phyloP scores from a whole-genome alignment of 2,329 filamentous ascomycete genomes.

The Claviceps capensis region DNA sequence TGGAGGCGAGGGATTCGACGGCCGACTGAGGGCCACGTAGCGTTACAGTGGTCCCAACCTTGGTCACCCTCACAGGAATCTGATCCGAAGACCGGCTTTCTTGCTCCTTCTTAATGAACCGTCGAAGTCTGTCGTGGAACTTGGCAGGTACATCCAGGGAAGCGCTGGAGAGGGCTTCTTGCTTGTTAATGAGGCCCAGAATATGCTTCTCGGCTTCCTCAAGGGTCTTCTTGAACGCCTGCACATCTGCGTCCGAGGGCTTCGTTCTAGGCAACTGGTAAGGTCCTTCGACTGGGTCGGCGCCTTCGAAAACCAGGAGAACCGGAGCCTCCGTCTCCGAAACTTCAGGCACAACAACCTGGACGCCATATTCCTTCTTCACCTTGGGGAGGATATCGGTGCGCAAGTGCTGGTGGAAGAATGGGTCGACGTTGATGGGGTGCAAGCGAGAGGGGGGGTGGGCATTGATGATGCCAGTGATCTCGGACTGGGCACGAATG shows the following conservation, averaged over 20 bases:
- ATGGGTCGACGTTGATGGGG: constrained; percentile 56
- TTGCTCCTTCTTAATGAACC: constrained; percentile 53
- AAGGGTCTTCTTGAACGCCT: constrained; percentile 40
- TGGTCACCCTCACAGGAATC: constrained; percentile 46
- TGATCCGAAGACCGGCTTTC: constrained; percentile 40
- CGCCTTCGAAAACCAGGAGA: constrained; percentile 62
- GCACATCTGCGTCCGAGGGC: constrained; percentile 36
- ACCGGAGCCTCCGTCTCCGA: constrained; percentile 46
- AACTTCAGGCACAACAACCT: constrained; percentile 55
- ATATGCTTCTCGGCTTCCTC: constrained; percentile 44
- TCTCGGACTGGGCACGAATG: constrained; percentile 60
- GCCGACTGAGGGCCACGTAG: constrained; percentile 64
- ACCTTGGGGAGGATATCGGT: constrained; percentile 50
- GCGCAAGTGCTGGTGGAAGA: constrained; percentile 63
- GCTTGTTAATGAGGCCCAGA: constrained; percentile 41
- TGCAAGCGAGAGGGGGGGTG: constrained; percentile 62
- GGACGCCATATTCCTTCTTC: constrained; percentile 56
- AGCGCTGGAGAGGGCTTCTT: constrained; percentile 37
- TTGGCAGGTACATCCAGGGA: constrained; percentile 46
- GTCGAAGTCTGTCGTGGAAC: constrained; percentile 49
- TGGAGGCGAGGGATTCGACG: constrained; percentile 58
- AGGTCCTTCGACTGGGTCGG: constrained; percentile 28
- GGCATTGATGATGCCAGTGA: constrained; percentile 57
- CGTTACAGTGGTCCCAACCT: constrained; percentile 47
- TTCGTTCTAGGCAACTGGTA: constrained; percentile 42